These are phyloP conservation scores for Pistacia integerrima DNA, from an alignment of 345 rosid species.

Conservation along the genomic window DNA sequence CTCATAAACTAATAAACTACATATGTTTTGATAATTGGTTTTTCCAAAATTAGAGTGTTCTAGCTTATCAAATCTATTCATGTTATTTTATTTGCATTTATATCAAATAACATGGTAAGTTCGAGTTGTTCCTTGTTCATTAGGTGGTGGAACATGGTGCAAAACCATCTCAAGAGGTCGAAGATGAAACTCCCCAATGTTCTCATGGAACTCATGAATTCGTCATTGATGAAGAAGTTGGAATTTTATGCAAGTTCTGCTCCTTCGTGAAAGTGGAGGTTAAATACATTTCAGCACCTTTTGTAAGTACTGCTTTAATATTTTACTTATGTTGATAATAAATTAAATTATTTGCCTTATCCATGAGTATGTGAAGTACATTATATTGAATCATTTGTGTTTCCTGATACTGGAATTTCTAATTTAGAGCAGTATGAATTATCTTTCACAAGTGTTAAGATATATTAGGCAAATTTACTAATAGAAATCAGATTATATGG, in stretches of 20 bases:
- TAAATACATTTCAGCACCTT: constrained; percentile 38
- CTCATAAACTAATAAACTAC: not conserved
- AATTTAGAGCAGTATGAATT: not conserved
- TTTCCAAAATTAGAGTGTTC: not conserved
- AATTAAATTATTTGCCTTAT: not conserved
- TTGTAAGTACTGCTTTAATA: constrained; percentile 38
- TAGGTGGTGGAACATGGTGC: constrained; percentile 16
- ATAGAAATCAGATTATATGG: too few relatives aligned
- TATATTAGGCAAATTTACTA: too few relatives aligned
- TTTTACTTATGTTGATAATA: not conserved
- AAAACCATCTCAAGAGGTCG: constrained; percentile 2
- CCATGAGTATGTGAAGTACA: not conserved
- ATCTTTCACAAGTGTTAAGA: not conserved
- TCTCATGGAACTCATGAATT: constrained; percentile 43
- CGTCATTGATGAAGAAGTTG: constrained; percentile 56
- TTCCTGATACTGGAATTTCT: not conserved
- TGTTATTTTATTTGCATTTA: not conserved
- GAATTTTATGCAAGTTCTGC: constrained; percentile 48
- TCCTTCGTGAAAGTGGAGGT: constrained; percentile 39
- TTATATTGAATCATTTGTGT: not conserved
- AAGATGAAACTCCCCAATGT: constrained; percentile 24
- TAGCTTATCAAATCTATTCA: not conserved
- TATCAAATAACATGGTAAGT: not conserved
- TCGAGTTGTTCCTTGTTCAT: constrained; percentile 14
- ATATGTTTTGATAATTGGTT: not conserved